phyloP scores from a whole-genome alignment of 2,329 filamentous ascomycete genomes.

The Shiraia sp. region DNA sequence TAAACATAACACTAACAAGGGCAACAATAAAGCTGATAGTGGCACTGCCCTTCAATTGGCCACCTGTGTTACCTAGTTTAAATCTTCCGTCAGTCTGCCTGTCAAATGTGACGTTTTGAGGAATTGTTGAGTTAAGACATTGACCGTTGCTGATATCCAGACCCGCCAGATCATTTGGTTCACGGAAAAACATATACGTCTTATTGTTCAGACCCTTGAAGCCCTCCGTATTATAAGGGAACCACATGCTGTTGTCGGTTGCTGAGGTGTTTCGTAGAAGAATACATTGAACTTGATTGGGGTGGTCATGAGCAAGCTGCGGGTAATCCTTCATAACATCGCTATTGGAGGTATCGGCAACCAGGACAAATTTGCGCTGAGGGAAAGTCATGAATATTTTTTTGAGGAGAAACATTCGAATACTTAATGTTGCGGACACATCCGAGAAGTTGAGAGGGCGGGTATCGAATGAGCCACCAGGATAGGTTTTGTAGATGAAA shows the following conservation, averaged over 20 bases:
- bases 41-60: conserved; percentile 29
- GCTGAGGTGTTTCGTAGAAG: conserved; percentile 74
- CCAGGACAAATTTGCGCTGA: conserved; percentile 72
- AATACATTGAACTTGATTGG: conserved; percentile 75
- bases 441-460: conserved; percentile 78
- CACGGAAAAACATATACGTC: conserved; percentile 79
- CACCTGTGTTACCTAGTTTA: conserved; percentile 30
- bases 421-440: conserved; percentile 69
- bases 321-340: conserved; percentile 72
- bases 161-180: conserved; percentile 68
- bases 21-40: conserved; percentile 41
- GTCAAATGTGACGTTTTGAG: conserved; percentile 72
- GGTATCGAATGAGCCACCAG: conserved; percentile 76
- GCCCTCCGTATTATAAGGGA: conserved; percentile 74
- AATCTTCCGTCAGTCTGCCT: conserved; percentile 32
- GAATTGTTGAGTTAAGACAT: conserved; percentile 67
- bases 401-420: conserved; percentile 70
- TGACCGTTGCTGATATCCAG: conserved; percentile 70
- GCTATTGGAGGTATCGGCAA: conserved; percentile 76
- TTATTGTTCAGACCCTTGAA: conserved; percentile 69
- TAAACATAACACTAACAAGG: conserved; percentile 32
- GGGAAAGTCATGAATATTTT: conserved; percentile 78
- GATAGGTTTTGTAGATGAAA: conserved; percentile 77
- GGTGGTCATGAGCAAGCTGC: conserved; percentile 66
- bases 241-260: conserved; percentile 68